These are phyloP conservation scores for Solanum sejunctum DNA, from an alignment of 257 asterid species.

Conservation along the genomic window DNA sequence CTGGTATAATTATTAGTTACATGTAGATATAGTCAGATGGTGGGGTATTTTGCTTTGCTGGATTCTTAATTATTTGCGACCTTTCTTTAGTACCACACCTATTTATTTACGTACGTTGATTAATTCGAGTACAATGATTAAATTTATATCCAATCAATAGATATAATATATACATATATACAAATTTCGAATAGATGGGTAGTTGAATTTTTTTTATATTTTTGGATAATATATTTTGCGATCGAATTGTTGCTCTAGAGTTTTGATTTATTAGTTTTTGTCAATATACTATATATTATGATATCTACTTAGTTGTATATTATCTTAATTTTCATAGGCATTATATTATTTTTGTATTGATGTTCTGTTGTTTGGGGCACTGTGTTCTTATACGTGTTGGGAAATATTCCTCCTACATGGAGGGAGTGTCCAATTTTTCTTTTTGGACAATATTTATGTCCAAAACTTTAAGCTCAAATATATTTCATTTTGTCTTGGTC, in stretches of 20 bases:
- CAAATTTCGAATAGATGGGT: neutral
- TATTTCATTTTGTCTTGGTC: too few relatives aligned
- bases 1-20: neutral
- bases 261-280: too few relatives aligned
- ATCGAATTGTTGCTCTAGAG: neutral
- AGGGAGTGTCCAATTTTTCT: too few relatives aligned
- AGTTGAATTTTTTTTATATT: neutral
- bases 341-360: too few relatives aligned
- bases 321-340: too few relatives aligned
- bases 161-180: neutral
- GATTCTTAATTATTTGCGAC: neutral
- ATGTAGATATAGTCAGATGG: neutral
- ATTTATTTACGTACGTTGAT: neutral
- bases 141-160: neutral
- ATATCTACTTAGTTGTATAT: too few relatives aligned
- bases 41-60: neutral
- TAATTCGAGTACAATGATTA: neutral
- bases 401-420: too few relatives aligned
- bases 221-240: neutral
- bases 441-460: too few relatives aligned
- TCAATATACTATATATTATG: too few relatives aligned
- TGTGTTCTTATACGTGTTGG: too few relatives aligned
- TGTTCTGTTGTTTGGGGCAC: too few relatives aligned
- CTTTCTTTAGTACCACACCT: neutral
- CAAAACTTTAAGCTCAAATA: too few relatives aligned